Conservation (phyloP, 768 basidiomycete species). For the Cystofilobasidium capitatum region DNA sequence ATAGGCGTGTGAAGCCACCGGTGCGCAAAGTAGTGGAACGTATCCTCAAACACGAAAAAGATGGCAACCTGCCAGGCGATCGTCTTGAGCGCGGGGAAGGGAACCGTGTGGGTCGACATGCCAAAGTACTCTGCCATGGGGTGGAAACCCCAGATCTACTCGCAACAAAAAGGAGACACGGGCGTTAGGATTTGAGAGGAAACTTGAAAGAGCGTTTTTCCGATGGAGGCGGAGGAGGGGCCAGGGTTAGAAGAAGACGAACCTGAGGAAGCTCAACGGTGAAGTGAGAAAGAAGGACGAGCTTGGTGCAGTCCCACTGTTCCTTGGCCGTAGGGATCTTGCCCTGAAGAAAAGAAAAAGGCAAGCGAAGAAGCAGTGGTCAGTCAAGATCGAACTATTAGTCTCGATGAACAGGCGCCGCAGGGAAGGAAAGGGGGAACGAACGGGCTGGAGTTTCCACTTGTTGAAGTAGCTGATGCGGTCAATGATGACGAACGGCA, state of each 20-base stretch:
- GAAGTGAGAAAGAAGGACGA: constrained; percentile 87
- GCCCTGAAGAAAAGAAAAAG: constrained; percentile 28
- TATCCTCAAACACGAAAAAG: constrained; percentile 94
- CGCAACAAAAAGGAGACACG: not conserved
- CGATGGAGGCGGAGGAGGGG: not conserved
- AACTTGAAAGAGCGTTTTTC: constrained; percentile 32
- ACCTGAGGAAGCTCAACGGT: constrained; percentile 86
- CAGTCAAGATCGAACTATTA: not conserved
- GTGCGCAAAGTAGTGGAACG: constrained; percentile 78
- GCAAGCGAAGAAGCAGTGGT: constrained; percentile 4
- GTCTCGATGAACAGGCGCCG: not conserved
- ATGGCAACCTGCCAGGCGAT: constrained; percentile 53
- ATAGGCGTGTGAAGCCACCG: constrained; percentile 70
- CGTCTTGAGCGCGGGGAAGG: constrained; percentile 63
- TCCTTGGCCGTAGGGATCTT: constrained; percentile 71
- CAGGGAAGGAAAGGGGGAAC: constrained; percentile 28
- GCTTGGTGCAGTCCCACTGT: constrained; percentile 93
- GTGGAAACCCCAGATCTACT: constrained; percentile 37
- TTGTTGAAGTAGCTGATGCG: constrained; percentile 80
- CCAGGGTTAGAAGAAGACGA: constrained; percentile 31
- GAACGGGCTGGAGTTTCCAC: constrained; percentile 81
- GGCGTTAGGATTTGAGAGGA: constrained; percentile 77
- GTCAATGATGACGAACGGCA: constrained; percentile 96
- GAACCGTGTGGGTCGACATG: constrained; percentile 86
- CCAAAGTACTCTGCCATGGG: constrained; percentile 68